phyloP scores from a whole-genome alignment of 192 early-diverging fungal genomes.

The Gigaspora rosea region DNA sequence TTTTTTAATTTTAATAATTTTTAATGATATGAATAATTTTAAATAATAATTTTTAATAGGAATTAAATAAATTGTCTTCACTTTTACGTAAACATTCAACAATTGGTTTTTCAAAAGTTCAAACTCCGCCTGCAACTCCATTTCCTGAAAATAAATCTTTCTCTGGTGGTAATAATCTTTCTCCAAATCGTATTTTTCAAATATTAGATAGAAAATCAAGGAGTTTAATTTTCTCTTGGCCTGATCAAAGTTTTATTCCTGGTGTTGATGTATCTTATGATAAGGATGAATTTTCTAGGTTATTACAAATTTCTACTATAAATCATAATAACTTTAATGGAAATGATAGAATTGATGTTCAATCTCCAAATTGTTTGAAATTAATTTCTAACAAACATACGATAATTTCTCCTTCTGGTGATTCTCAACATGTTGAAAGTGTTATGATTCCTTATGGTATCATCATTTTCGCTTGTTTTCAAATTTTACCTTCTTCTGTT shows the following conservation, averaged over 20 bases:
- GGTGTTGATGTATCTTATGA: background rate
- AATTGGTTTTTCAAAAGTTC: slow-evolving; percentile 23
- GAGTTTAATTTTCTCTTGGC: slow-evolving; percentile 45
- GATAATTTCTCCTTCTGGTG: background rate
- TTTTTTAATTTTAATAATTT: background rate
- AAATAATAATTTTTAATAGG: too few species aligned
- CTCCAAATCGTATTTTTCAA: slow-evolving; percentile 47
- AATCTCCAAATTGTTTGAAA: slow-evolving; percentile 17
- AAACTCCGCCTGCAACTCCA: slow-evolving; percentile 19
- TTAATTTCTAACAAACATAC: slow-evolving; percentile 4
- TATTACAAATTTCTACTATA: background rate
- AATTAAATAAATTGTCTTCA: background rate
- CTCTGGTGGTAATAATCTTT: background rate
- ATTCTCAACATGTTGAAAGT: slow-evolving; percentile 42
- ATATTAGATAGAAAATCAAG: slow-evolving; percentile 40
- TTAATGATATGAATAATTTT: too few species aligned
- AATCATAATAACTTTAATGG: background rate
- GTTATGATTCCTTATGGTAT: slow-evolving; percentile 47
- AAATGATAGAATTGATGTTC: background rate
- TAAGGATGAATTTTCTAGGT: slow-evolving; percentile 26
- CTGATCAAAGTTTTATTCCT: slow-evolving; percentile 31
- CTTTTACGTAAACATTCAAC: background rate
- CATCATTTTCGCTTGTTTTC: slow-evolving; percentile 50
- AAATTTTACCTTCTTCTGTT: slow-evolving; percentile 30
- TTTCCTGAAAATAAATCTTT: background rate